phyloP scores from a whole-genome alignment of 1,284 basidiomycete species.

The Peniophora sp. region DNA sequence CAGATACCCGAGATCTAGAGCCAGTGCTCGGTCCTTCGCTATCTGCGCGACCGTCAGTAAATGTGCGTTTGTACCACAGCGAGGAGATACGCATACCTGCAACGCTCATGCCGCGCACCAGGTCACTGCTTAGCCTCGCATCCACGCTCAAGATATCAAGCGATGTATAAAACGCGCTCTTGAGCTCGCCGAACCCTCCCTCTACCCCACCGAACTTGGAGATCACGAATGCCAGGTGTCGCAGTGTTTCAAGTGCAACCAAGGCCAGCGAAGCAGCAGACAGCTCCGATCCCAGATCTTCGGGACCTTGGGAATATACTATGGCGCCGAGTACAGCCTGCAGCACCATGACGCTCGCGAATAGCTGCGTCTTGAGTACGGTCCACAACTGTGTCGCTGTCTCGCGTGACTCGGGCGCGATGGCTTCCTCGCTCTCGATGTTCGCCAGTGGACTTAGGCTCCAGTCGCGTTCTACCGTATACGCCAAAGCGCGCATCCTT shows the following conservation, averaged over 20 bases:
- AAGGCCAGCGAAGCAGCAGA: conserved; percentile 32
- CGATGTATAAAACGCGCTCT: conserved; percentile 62
- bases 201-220: conserved; percentile 65
- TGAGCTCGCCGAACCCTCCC: conserved; percentile 54
- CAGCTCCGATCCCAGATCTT: conserved; percentile 7
- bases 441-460: conserved; percentile 32
- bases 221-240: conserved; percentile 62
- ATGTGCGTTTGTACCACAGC: background rate
- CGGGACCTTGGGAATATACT: conserved; percentile 38
- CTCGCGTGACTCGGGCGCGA: conserved; percentile 35
- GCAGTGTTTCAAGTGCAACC: conserved; percentile 43
- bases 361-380: conserved; percentile 61
- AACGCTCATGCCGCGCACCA: conserved; percentile 19
- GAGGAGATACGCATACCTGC: conserved; percentile 13
- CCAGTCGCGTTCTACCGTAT: conserved; percentile 48
- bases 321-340: conserved; percentile 51
- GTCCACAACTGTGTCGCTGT: conserved; percentile 46
- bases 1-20: conserved; percentile 10
- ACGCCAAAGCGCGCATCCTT: conserved; percentile 29
- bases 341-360: conserved; percentile 59
- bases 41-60: background rate
- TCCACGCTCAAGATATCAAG: conserved; percentile 57
- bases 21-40: background rate
- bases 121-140: conserved; percentile 29
- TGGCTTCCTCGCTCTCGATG: conserved; percentile 17